Base-by-base conservation (phyloP, 495 filamentous ascomycete species). In the Neurospora sp. region DNA sequence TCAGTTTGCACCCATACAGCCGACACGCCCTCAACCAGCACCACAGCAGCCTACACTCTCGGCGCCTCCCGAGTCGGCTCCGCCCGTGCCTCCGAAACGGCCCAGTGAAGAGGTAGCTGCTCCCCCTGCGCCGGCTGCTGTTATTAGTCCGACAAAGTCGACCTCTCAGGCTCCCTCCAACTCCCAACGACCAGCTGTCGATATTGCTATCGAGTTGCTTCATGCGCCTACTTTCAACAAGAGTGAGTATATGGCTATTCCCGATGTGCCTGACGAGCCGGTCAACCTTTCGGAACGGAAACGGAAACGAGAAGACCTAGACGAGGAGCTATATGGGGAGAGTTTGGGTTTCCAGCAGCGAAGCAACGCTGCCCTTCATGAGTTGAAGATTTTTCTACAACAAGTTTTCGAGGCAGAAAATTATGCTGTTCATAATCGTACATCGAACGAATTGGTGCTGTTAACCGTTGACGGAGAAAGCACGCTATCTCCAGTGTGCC, bases 341-440 rank as follows among this genome's bases (percentile, higher is more conserved):
- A 85, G 86, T 68, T 77, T 89, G 65, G 93, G 94, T 77, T 91
- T 96, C 77, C 90, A 92, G 71, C 92, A 94, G 73, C 91, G 94
- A 77, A 90, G 93, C 4, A 91, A 96, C 76, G 85, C 88, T 4
- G 89, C 89, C 68, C 84, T 93, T 68, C 81, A 89, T 61, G 89
- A 89, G 42, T 80, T 97, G 16, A 88, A 89, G 69, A 85, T 89
- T 22, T 85, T 92, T 44, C 80, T 97, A 3, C 85, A 90, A 70
- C 87, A 92, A 31, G 87, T 95, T 27, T 95, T 96, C 77, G 88
- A 92, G 73, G 90, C 92, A 1, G 93, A 97, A 78, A 90, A 94
- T 75, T 85, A 89, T 44, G 76, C 74, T 81, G 86, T 72, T 82
- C 42, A 88, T 86, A 72, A 84, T 74, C 65, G 82, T 79, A 77